A percentile compares a stretch with the other conserved stretches of the same genome.
phyloP scores from a whole-genome alignment of 305 asterid species.

The Rubia balearica region DNA sequence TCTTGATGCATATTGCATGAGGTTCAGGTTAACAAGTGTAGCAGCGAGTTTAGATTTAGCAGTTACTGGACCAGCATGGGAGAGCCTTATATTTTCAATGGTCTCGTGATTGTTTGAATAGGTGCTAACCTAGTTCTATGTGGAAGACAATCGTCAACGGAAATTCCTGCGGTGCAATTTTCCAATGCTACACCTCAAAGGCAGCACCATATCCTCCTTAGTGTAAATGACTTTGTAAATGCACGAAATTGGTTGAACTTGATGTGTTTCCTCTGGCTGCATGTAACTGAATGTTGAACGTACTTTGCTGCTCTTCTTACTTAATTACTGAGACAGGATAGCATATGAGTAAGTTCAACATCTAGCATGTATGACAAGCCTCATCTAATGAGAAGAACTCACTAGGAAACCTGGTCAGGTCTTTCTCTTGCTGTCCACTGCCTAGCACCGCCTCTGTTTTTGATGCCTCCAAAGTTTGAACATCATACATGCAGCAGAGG shows the following conservation, averaged over 20 bases:
- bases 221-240: neutral
- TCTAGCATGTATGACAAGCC: neutral
- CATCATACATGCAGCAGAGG: neutral
- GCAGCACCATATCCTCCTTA: neutral
- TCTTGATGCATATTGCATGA: neutral
- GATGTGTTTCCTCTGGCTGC: slow-evolving; percentile 1
- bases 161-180: neutral
- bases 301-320: neutral
- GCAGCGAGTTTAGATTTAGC: neutral
- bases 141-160: neutral
- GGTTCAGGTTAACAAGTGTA: neutral
- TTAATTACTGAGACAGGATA: neutral
- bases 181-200: neutral
- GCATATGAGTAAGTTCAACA: neutral
- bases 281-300: neutral
- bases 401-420: slow-evolving; percentile 7
- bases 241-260: neutral
- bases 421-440: neutral
- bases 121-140: neutral
- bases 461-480: neutral
- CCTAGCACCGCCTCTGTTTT: neutral
- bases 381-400: neutral
- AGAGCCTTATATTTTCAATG: neutral
- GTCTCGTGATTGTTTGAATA: neutral
- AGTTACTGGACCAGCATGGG: neutral